Evolutionary conservation across 2,329 filamentous ascomycete genomes (phyloP).

Genomic region (Microsporum audouinii): DNA sequence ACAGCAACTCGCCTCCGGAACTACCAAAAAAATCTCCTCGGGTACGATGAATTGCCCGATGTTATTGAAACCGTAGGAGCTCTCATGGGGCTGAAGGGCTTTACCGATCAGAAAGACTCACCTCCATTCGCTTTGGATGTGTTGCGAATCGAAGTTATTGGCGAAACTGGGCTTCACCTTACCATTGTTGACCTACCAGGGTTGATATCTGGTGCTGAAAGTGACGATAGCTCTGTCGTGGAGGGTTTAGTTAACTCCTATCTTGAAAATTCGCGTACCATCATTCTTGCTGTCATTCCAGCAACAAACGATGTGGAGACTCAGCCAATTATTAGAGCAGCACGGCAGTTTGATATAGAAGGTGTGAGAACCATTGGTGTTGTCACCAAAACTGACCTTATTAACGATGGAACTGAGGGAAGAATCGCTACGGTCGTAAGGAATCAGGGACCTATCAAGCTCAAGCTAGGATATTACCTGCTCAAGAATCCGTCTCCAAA

Average conservation of each 20-base stretch:
- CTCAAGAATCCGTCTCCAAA: not conserved
- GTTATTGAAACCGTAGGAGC: slow-evolving; percentile 1
- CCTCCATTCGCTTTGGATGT: slow-evolving; percentile 22
- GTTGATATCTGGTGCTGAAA: slow-evolving; percentile 29
- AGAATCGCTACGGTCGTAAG: not conserved
- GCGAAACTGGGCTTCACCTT: slow-evolving; percentile 30
- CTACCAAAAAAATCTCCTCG: not conserved
- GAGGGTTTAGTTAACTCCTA: slow-evolving; percentile 30
- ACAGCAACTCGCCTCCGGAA: not conserved
- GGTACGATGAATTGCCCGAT: slow-evolving; percentile 5
- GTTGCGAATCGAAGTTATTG: slow-evolving; percentile 33
- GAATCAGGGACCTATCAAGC: not conserved
- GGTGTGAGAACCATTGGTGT: slow-evolving; percentile 35
- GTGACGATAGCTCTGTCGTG: slow-evolving; percentile 30
- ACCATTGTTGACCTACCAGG: slow-evolving; percentile 40
- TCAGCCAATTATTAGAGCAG: slow-evolving; percentile 36
- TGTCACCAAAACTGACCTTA: slow-evolving; percentile 51
- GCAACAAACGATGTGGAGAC: slow-evolving; percentile 37
- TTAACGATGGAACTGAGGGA: not conserved
- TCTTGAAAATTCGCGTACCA: slow-evolving; percentile 30
- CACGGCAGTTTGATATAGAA: slow-evolving; percentile 25
- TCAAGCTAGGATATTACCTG: not conserved
- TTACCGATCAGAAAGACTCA: not conserved
- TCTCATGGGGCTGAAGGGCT: slow-evolving; percentile 7
- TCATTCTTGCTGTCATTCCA: slow-evolving; percentile 36